Evolutionary conservation across 192 early-diverging fungal species (phyloP).

Genomic region (Gaertneriomyces sp.): DNA sequence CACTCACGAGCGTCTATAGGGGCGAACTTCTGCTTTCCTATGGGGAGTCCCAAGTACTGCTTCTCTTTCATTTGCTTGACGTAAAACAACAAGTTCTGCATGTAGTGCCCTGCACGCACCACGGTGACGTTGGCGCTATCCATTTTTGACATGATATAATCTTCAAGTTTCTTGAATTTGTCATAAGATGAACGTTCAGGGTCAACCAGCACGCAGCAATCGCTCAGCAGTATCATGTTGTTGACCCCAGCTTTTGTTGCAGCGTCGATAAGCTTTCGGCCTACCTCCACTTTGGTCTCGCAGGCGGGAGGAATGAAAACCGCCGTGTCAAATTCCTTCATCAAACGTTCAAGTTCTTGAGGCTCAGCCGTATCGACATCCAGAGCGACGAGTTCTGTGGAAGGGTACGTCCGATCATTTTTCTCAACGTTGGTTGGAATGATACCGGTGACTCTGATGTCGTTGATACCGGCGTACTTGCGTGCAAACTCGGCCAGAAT

Average conservation of each 20-base stretch:
- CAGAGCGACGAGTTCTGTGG: neutral
- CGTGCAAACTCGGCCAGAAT: conserved; percentile 10
- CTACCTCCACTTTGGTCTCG: conserved; percentile 8
- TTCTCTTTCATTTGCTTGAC: conserved; percentile 12
- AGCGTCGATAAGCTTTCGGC: neutral
- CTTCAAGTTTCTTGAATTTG: neutral
- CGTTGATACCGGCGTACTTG: conserved; percentile 1
- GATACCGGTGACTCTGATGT: neutral
- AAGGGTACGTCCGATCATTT: neutral
- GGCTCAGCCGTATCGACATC: neutral
- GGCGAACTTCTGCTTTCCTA: conserved; percentile 8
- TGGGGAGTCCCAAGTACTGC: neutral
- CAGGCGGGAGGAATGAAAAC: conserved; percentile 7
- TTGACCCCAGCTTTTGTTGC: neutral
- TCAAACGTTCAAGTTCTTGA: neutral
- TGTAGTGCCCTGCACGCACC: conserved; percentile 4
- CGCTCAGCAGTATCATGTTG: neutral
- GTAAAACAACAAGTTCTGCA: conserved; percentile 14
- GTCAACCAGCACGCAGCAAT: neutral
- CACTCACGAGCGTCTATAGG: neutral
- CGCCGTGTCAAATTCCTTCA: conserved; percentile 3
- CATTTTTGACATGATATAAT: neutral
- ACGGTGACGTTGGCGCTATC: neutral
- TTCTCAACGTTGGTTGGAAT: conserved; percentile 6
- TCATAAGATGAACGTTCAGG: neutral